Evolutionary conservation across 2,329 filamentous ascomycete genomes (phyloP).

Genomic region (Bimuria novae-zelandiae): DNA sequence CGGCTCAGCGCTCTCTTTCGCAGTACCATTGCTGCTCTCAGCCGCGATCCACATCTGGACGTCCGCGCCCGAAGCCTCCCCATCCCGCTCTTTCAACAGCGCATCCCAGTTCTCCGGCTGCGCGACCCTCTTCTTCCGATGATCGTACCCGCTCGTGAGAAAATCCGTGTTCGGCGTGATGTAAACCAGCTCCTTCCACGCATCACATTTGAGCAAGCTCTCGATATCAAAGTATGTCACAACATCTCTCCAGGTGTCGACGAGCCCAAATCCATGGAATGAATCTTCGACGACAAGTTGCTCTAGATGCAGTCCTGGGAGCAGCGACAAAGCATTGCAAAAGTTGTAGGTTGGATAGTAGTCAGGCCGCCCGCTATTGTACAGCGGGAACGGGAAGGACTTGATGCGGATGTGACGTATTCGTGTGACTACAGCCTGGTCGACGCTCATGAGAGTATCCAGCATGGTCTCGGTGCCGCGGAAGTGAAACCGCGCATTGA

Average conservation of each 20-base stretch:
- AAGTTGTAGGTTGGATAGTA: constrained; percentile 43
- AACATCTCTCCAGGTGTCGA: constrained; percentile 40
- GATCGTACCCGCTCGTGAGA: constrained; percentile 40
- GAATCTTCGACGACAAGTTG: constrained; percentile 39
- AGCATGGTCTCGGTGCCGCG: constrained; percentile 41
- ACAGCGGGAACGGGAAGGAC: constrained; percentile 41
- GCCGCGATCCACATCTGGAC: constrained; percentile 42
- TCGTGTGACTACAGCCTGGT: constrained; percentile 37
- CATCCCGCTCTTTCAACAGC: constrained; percentile 38
- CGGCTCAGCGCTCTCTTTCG: constrained; percentile 4
- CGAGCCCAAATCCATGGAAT: constrained; percentile 42
- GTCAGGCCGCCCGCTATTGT: constrained; percentile 25
- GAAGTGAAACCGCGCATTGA: constrained; percentile 39
- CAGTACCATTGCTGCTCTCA: constrained; percentile 6
- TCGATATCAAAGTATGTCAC: constrained; percentile 44
- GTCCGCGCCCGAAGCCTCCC: constrained; percentile 31
- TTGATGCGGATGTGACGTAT: constrained; percentile 38
- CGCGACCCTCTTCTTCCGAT: constrained; percentile 29
- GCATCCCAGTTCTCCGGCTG: constrained; percentile 40
- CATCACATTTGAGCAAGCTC: constrained; percentile 35
- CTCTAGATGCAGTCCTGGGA: constrained; percentile 40
- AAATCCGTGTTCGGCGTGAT: constrained; percentile 43
- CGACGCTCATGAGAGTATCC: constrained; percentile 35
- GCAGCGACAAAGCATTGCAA: constrained; percentile 34
- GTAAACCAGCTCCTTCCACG: constrained; percentile 40